Evolutionary conservation across 2,329 filamentous ascomycete genomes (phyloP), one percentile per base, ranked within the genome.

Genomic region (Chaetothyriales sp.): DNA sequence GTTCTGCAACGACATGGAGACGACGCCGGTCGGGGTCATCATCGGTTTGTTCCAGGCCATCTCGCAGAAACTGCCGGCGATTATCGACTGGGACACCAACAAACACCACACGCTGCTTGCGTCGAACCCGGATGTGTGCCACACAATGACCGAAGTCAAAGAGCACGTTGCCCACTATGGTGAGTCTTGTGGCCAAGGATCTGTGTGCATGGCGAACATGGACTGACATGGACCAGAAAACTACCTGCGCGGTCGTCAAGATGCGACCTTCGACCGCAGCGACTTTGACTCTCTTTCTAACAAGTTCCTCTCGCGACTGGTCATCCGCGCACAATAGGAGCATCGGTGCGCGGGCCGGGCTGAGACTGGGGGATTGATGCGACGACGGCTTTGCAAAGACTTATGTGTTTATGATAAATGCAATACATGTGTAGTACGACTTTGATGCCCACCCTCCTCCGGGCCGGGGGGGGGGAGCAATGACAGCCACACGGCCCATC

Each of bases 21-120:
- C 85, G 8, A 94, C 86, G 6, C 90, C 90, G 0, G 89, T 97
- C 44, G 90, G 90, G 62, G 90, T 97, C 62, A 94, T 97, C 63
- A 89, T 95, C 58, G 90, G 90, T 46, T 79, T 97, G 28, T 97
- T 97, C 81, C 89, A 94, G 62, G 90, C 90, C 69, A 97, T 97
- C 66, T 95, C 89, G 1, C 90, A 95, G 71, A 95, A 97, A 73
- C 78, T 95, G 44, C 90, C 90, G 4, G 78, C 87, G 18, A 89
- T 97, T 66, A 84, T 83, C 59, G 90, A 97, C 66, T 97, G 90
- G 90, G 89, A 95, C 65, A 92, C 87, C 10, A 76, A 80, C 65
- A 88, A 92, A 70, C 90, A 97, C 66, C 87, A 92, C 60, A 85
- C 94, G 62, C 73, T 95, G 49, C 80, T 95, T 55, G 86, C 89